A percentile compares a stretch with the other conserved stretches of the same genome.
phyloP scores from a whole-genome alignment of 2,329 filamentous ascomycete genomes.

The Colletotrichum echinochloae region DNA sequence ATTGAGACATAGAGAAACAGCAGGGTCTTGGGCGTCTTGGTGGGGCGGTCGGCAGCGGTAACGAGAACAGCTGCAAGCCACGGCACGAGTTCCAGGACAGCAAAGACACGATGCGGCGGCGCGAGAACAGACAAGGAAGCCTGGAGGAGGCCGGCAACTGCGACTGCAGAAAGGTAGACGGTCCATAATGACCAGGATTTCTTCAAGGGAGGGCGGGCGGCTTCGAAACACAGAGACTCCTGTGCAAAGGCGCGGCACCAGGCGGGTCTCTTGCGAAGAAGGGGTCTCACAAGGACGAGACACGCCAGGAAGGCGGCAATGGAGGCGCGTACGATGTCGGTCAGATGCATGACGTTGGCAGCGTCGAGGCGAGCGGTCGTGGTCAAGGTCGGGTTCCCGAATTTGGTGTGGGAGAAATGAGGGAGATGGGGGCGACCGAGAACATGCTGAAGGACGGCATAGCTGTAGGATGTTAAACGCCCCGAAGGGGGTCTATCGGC shows the following conservation, averaged over 20 bases:
- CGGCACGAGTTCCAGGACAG: constrained; percentile 52
- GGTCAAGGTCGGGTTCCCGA: not conserved
- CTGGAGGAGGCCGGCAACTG: constrained; percentile 51
- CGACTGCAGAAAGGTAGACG: constrained; percentile 49
- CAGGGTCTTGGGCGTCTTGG: constrained; percentile 56
- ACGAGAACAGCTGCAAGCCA: constrained; percentile 55
- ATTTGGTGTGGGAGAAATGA: not conserved
- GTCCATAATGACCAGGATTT: constrained; percentile 55
- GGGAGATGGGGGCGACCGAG: constrained; percentile 14
- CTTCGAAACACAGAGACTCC: constrained; percentile 47
- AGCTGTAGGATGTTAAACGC: constrained; percentile 20
- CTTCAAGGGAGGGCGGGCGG: constrained; percentile 40
- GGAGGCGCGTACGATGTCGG: constrained; percentile 47
- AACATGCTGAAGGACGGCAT: constrained; percentile 32
- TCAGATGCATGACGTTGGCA: constrained; percentile 11
- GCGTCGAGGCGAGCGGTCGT: not conserved
- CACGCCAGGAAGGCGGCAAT: constrained; percentile 48
- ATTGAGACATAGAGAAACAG: constrained; percentile 54
- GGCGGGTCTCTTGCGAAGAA: constrained; percentile 50
- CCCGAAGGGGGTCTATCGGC: not conserved
- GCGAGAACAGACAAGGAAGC: constrained; percentile 49
- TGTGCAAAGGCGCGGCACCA: constrained; percentile 59
- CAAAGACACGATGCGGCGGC: constrained; percentile 44
- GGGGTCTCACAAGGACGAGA: constrained; percentile 43
- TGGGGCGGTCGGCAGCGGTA: constrained; percentile 53